Evolutionary conservation across 371 early-diverging fungal species (phyloP).

Genomic region (Globomyces sp.): DNA sequence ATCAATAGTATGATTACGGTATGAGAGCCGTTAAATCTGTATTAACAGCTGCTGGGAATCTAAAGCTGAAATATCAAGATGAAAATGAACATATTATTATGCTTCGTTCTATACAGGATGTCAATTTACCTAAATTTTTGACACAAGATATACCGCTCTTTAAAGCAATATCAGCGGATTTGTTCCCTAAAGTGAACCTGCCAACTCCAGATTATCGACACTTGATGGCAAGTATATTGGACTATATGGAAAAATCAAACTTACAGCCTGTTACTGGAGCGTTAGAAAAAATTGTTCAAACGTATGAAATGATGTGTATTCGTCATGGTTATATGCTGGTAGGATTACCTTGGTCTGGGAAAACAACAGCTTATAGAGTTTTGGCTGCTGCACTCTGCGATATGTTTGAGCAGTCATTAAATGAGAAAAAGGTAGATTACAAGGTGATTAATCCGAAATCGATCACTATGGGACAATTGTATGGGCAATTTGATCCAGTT

Average conservation of each 20-base stretch:
- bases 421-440: constrained; percentile 47
- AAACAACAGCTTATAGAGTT: constrained; percentile 50
- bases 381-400: constrained; percentile 46
- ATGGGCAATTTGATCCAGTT: constrained; percentile 57
- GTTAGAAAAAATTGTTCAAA: constrained; percentile 57
- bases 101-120: constrained; percentile 55
- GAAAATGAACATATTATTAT: constrained; percentile 59
- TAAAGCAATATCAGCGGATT: constrained; percentile 53
- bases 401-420: constrained; percentile 39
- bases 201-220: constrained; percentile 55
- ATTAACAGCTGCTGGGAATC: constrained; percentile 56
- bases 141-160: constrained; percentile 55
- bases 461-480: constrained; percentile 59
- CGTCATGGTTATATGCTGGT: constrained; percentile 62
- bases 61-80: constrained; percentile 52
- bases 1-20: constrained; percentile 52
- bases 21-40: constrained; percentile 62
- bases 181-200: constrained; percentile 54
- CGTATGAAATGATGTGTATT: constrained; percentile 60
- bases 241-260: constrained; percentile 48
- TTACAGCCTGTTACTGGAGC: constrained; percentile 47
- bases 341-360: constrained; percentile 56
- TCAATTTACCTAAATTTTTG: constrained; percentile 56
- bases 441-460: constrained; percentile 59
- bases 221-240: constrained; percentile 39